Conservation (phyloP, 257 asterid genomes). For the Nemophila menziesii region DNA sequence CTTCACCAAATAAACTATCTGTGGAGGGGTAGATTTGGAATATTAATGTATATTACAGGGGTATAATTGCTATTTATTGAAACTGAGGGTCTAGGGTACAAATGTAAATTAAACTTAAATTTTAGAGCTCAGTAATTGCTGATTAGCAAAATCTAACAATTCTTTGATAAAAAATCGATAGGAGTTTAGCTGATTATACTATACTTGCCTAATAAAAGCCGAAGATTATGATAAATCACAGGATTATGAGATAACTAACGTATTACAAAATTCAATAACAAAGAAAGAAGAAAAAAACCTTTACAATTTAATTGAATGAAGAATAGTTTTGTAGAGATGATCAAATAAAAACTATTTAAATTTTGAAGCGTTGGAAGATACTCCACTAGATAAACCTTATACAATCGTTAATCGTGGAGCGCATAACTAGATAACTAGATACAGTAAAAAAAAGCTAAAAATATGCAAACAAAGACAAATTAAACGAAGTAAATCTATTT, state of each 20-base stretch:
- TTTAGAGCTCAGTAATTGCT: background rate
- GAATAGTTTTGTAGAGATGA: background rate
- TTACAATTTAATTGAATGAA: background rate
- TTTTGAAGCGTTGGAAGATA: background rate
- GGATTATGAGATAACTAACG: background rate
- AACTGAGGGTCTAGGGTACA: no score
- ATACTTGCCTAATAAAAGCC: background rate
- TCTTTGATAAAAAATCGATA: no score
- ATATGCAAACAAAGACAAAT: no score
- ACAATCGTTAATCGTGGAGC: no score
- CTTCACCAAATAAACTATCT: constrained; percentile 15
- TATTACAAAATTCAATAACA: no score
- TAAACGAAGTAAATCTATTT: no score
- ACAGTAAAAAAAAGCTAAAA: background rate
- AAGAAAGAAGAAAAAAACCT: background rate
- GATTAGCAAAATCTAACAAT: background rate
- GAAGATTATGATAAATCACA: background rate
- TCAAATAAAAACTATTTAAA: background rate
- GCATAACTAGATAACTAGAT: no score
- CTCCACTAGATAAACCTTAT: background rate
- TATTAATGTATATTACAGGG: no score
- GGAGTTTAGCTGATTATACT: background rate
- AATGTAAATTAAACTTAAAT: background rate
- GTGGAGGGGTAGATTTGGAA: no score
- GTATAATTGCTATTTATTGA: no score